A percentile compares a stretch with the other conserved stretches of the same genome.
These are phyloP conservation scores for Leishmania arabica DNA, from an alignment of 208 protist genomes.

Conservation along the genomic window DNA sequence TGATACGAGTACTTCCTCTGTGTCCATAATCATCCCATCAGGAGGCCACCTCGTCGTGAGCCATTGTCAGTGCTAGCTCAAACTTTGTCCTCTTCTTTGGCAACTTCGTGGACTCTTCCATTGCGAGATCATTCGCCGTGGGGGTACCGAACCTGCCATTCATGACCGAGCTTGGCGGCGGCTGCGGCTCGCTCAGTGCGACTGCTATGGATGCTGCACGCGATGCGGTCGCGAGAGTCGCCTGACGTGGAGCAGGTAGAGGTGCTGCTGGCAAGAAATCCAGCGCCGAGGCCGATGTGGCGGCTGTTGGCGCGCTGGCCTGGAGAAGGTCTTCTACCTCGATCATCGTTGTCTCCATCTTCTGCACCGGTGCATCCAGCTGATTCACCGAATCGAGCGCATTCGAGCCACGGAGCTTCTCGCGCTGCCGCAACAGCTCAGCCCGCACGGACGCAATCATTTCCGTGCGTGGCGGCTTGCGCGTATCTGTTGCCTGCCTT, in stretches of 20 bases:
- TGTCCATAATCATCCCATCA: neutral
- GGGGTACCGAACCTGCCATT: neutral
- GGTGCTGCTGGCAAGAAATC: slow-evolving; percentile 16
- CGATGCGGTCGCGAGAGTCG: neutral
- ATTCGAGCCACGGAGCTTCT: slow-evolving; percentile 7
- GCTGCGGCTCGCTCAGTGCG: neutral
- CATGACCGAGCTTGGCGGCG: neutral
- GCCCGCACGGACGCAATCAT: slow-evolving; percentile 31
- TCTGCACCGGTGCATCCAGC: neutral
- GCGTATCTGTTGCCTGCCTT: neutral
- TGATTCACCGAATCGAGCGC: neutral
- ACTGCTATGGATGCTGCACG: no score
- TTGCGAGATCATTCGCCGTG: no score
- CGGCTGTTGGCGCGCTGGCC: neutral
- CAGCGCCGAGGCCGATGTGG: neutral
- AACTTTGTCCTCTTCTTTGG: slow-evolving; percentile 33
- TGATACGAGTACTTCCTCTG: neutral
- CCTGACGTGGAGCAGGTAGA: neutral
- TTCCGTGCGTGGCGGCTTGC: slow-evolving; percentile 16
- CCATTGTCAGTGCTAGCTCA: slow-evolving; percentile 22
- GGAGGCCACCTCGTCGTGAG: neutral
- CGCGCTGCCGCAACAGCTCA: slow-evolving; percentile 32
- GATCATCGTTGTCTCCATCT: slow-evolving; percentile 21
- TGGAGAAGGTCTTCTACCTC: slow-evolving; percentile 26
- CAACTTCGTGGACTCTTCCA: neutral